Base-by-base conservation (phyloP, 192 early-diverging fungal genomes). In the Spinellus fusiger region DNA sequence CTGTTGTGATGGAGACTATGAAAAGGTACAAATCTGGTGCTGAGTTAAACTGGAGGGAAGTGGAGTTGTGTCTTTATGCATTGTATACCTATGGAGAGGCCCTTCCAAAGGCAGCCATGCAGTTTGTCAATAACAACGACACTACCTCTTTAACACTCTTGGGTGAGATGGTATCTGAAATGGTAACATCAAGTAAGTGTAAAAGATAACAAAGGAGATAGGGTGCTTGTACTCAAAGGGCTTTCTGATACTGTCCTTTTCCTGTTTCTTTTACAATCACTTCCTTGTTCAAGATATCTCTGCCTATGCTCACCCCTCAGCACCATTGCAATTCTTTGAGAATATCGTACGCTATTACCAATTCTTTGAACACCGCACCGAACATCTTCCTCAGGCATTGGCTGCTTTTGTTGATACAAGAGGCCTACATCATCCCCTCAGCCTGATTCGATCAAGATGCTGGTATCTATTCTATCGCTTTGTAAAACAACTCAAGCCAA, bases 381-480 rank as follows among this genome's bases (percentile, higher is more conserved):
- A 88, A 22, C 80, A 76, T 57, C 75, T 91, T 29, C 87, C 87
- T 7, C 65, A 80, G 25, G 85, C 80, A 10, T 59, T 93, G 62
- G 81, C 81, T 38, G 76, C 89, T 0, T 93, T 93, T 81, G 85
- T 92, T 2, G 89, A 89, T 58, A 65, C 73, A 10, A 79, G 76
- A 54, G 94, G 94, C 28, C 62, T 96, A 28, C 91, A 91, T 58
- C 83, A 93, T 54, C 74, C 85, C 4, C 73, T 83, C 53, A 74
- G 65, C 35, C 71, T 82, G 5, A 86, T 95, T 54, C 84, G 92
- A 26, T 77, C 81, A 1, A 76, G 95, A 22, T 85, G 88, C 16
- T 90, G 90, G 85, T 96, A 98, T 68, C 73, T 95, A 22, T 92
- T 98, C 60, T 78, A 87, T 61, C 82, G 89, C 35, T 95, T 93